Base-by-base conservation (phyloP, 495 filamentous ascomycete species). In the Penicillium silybi region DNA sequence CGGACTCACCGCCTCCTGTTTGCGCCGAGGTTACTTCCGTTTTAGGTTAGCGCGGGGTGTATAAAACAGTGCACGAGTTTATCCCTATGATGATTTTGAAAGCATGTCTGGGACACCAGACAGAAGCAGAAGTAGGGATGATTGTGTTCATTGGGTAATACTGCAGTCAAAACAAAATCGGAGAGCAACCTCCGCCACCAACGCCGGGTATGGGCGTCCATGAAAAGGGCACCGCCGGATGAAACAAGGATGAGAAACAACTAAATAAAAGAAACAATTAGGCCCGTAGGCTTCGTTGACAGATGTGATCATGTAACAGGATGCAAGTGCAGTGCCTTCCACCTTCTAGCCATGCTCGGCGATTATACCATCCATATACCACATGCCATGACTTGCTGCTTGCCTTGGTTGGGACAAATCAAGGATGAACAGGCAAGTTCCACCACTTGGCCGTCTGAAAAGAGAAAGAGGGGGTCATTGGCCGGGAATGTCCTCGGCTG, bases 191-290 rank as follows among this genome's bases (percentile, higher is more conserved):
- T 49, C 55, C 49, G 38, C 55, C 50, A 46, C 55, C 51, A 41
- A 35, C 54, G 49, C 54, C 54, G 46, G 50, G 50, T 46, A 53
- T 46, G 34, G n/a, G 29, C 47, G 39, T 44, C 50, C 50, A 38
- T 19, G 15, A 48, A 42, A 22, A 48, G 23, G 44, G 44, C 45
- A 38, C 51, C 44, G 20, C 51, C 38, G 27, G 20, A 54, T 44
- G 38, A 35, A 44, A 54, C 23, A 50, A 54, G 35, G 20, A 39
- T 27, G 32, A 56, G 19, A 45, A 29, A 51, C 43, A 37, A 50
- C 22, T 53, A 60, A 41, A 59, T 59, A 38, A 44, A 44, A 32
- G 44, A 53, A 56, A 39, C 52, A 59, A 49, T 55, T 45, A 56
- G 48, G 49, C 57, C 52, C 57, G 41, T 43, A 53, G 49, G 52